Percentiles rank a stretch among this genome's conserved stretches.
Conservation (phyloP, 2,329 filamentous ascomycete genomes). For the Emmonsia crescens region DNA sequence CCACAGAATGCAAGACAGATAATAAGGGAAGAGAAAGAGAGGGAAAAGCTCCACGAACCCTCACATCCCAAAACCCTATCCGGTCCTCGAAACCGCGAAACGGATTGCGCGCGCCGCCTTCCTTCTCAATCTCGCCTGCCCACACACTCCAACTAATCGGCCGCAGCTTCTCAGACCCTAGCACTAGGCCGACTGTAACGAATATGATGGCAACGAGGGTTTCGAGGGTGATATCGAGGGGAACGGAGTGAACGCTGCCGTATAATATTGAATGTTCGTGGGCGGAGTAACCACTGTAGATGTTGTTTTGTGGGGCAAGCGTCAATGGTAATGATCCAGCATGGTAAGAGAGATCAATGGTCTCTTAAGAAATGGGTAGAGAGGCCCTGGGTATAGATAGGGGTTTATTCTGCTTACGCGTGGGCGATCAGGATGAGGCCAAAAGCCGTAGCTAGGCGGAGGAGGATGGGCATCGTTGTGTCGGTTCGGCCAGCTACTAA, state of each 20-base stretch:
- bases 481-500: not conserved
- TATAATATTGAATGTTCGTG: conserved; percentile 78
- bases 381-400: not conserved
- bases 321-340: not conserved
- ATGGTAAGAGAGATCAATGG: not conserved
- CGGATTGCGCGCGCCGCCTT: conserved; percentile 61
- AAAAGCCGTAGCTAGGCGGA: conserved; percentile 58
- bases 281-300: conserved; percentile 78
- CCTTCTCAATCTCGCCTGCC: conserved; percentile 60
- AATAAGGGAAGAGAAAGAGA: conserved; percentile 1
- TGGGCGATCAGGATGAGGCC: conserved; percentile 73
- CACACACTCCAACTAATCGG: conserved; percentile 80
- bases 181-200: conserved; percentile 73
- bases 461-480: conserved; percentile 55
- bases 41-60: conserved; percentile 41
- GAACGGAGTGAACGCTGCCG: conserved; percentile 51
- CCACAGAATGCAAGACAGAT: not conserved
- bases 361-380: conserved; percentile 8
- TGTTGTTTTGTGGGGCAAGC: not conserved
- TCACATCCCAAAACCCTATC: conserved; percentile 77
- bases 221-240: conserved; percentile 79
- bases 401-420: conserved; percentile 48
- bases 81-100: conserved; percentile 70
- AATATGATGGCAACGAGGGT: conserved; percentile 68
- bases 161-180: conserved; percentile 64